These are phyloP conservation scores for Sorghum bicolor DNA, from an alignment of 176 grass and related monocot genomes.

Conservation along the genomic window Sorghum_bicolor_NCBIv3 NC_012871.2:56114501-56115000, in stretches of 20 bases:
- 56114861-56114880: too few relatives aligned
- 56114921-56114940: neutral
- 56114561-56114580: too few relatives aligned
- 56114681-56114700: slow-evolving; percentile 90
- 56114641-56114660: slow-evolving; percentile 73
- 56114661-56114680: slow-evolving; percentile 62
- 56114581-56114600: too few relatives aligned
- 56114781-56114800: neutral
- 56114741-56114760: neutral
- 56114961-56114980: neutral
- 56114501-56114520: too few relatives aligned
- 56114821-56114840: neutral
- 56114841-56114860: neutral
- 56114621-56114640: slow-evolving; percentile 65
- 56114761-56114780: neutral
- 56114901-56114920: too few relatives aligned
- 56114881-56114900: too few relatives aligned
- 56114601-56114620: slow-evolving; percentile 27
- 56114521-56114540: too few relatives aligned
- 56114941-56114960: neutral
- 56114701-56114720: slow-evolving; percentile 33
- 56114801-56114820: neutral
- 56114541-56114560: too few relatives aligned
- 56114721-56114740: neutral
- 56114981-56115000: neutral